These are phyloP conservation scores for Gossypium stocksii DNA, from an alignment of 345 rosid species.

Conservation along the genomic window DNA sequence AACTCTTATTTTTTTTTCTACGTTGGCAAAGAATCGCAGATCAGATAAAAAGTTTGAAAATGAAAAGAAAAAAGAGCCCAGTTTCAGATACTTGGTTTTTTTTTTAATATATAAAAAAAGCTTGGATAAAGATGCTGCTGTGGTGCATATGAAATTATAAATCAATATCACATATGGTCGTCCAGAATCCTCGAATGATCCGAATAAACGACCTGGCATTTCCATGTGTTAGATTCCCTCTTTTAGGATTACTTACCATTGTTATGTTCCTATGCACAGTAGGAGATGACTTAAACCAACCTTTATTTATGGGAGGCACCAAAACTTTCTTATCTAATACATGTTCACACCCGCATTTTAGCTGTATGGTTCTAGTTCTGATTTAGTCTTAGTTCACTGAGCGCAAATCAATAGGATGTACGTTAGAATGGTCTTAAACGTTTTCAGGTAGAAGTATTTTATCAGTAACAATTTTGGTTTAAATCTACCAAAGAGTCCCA, in stretches of 20 bases:
- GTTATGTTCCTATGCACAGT: background rate
- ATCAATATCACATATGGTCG: background rate
- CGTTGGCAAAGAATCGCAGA: too few species aligned
- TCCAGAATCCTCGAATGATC: background rate
- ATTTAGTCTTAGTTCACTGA: too few species aligned
- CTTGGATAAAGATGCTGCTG: background rate
- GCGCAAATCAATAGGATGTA: too few species aligned
- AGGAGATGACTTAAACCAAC: background rate
- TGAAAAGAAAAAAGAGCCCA: background rate
- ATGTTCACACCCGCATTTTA: too few species aligned
- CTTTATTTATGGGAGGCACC: background rate
- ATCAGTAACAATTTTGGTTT: too few species aligned
- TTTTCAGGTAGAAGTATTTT: too few species aligned
- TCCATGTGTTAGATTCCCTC: background rate
- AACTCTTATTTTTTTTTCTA: background rate
- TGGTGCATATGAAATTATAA: background rate
- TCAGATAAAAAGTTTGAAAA: too few species aligned
- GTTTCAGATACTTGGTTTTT: background rate
- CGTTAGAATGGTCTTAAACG: too few species aligned
- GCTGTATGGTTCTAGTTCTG: too few species aligned
- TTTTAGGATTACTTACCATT: background rate
- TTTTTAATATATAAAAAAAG: background rate
- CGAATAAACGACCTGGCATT: background rate
- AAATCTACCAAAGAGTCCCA: too few species aligned
- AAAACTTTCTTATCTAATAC: background rate